Percentiles rank a stretch among this genome's conserved stretches.
Conservation (phyloP, 257 asterid species). For the Buddleja alternifolia region DNA sequence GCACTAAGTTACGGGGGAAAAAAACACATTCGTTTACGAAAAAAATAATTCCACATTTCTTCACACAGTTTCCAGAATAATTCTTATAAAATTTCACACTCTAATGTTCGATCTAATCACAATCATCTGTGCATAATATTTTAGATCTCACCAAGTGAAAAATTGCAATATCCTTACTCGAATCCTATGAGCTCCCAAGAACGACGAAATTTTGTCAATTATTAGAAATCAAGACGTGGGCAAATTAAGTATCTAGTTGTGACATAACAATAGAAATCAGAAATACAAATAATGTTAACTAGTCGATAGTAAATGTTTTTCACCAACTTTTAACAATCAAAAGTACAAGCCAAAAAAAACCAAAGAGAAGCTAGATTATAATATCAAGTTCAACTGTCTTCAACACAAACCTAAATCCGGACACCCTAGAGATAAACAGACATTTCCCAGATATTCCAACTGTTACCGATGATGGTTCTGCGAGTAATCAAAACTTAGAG, state of each 20-base stretch:
- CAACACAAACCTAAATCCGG: conserved; percentile 32
- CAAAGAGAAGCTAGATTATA: conserved; percentile 33
- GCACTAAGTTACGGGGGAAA: too few relatives aligned
- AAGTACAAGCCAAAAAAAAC: conserved; percentile 1
- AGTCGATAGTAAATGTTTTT: conserved; percentile 24
- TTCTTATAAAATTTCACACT: too few relatives aligned
- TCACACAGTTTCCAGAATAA: too few relatives aligned
- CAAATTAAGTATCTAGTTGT: background rate
- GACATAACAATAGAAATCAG: background rate
- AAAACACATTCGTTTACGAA: too few relatives aligned
- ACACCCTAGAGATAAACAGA: conserved; percentile 34
- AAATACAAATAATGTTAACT: conserved; percentile 4
- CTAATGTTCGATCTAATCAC: too few relatives aligned
- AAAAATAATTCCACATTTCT: too few relatives aligned
- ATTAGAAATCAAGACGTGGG: too few relatives aligned
- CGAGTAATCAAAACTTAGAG: conserved; percentile 75
- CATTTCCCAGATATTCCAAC: conserved; percentile 27
- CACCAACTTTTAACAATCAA: conserved; percentile 27
- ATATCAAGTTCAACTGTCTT: conserved; percentile 37
- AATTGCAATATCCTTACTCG: too few relatives aligned
- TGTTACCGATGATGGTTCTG: conserved; percentile 53
- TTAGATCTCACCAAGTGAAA: too few relatives aligned
- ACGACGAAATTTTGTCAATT: too few relatives aligned
- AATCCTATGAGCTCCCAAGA: too few relatives aligned
- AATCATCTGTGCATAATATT: too few relatives aligned